Percentiles rank a stretch among this genome's conserved stretches.
Evolutionary conservation across 208 protist species (phyloP).

Genomic region (Wallacemonas sp.): DNA sequence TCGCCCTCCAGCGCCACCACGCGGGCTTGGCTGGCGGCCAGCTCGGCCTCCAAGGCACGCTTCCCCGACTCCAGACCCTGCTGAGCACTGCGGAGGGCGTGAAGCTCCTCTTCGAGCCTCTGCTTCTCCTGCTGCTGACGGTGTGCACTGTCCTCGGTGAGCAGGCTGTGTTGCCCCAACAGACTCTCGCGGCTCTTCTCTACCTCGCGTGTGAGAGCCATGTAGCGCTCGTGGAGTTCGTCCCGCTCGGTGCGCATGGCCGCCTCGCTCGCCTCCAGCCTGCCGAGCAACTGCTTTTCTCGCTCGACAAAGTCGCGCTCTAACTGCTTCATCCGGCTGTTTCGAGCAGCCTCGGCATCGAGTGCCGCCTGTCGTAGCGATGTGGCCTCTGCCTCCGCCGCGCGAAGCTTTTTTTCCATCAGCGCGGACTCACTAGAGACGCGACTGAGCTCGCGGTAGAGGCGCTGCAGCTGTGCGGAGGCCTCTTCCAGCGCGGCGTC

Average conservation of each 20-base stretch:
- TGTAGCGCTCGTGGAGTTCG: slow-evolving; percentile 63
- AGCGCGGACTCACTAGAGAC: slow-evolving; percentile 32
- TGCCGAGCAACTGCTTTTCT: slow-evolving; percentile 48
- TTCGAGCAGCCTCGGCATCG: slow-evolving; percentile 55
- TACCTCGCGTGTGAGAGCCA: slow-evolving; percentile 19
- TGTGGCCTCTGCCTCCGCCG: slow-evolving; percentile 34
- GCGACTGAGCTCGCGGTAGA: slow-evolving; percentile 74
- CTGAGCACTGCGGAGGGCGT: slow-evolving; percentile 2
- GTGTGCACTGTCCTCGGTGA: neutral
- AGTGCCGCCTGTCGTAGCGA: slow-evolving; percentile 49
- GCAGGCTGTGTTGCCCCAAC: slow-evolving; percentile 29
- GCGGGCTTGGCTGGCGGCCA: neutral
- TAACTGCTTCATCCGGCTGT: slow-evolving; percentile 32
- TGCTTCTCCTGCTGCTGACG: slow-evolving; percentile 27
- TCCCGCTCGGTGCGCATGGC: slow-evolving; percentile 60
- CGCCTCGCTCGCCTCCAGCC: slow-evolving; percentile 30
- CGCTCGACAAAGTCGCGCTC: slow-evolving; percentile 49
- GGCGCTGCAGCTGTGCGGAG: slow-evolving; percentile 65
- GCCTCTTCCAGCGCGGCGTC: slow-evolving; percentile 85
- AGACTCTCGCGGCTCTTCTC: slow-evolving; percentile 30
- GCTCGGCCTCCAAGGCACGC: slow-evolving; percentile 27
- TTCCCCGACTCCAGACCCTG: slow-evolving; percentile 8
- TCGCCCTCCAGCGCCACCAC: slow-evolving; percentile 2
- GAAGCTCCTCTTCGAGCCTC: slow-evolving; percentile 22
- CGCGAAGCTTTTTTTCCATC: slow-evolving; percentile 38